A percentile compares a stretch with the other conserved stretches of the same genome.
phyloP scores from a whole-genome alignment of 1,284 basidiomycete species.

The Polyporus tsugae region DNA sequence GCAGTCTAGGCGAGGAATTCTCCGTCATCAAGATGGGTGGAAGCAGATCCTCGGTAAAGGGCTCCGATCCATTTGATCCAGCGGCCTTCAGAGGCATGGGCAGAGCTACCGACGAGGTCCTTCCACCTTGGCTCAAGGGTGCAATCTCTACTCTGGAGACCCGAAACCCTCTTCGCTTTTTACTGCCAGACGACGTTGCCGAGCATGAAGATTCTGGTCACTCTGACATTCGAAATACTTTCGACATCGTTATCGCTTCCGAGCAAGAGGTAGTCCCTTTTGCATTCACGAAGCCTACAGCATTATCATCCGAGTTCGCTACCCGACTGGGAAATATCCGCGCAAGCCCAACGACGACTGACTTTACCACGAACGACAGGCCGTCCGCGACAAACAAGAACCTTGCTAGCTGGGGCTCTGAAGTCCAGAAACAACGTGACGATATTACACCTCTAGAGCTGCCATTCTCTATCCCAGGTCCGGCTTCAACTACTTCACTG shows the following conservation, averaged over 20 bases:
- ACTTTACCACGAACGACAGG: not conserved
- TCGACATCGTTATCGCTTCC: constrained; percentile 1
- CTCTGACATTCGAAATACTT: constrained; percentile 7
- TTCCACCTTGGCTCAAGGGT: constrained; percentile 57
- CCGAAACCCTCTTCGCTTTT: constrained; percentile 53
- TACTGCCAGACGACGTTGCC: constrained; percentile 40
- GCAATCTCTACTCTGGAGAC: constrained; percentile 52
- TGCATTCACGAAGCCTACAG: not conserved
- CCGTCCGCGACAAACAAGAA: not conserved
- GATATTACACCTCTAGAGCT: not conserved
- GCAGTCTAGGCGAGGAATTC: constrained; percentile 49
- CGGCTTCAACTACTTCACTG: not conserved
- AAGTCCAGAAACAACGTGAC: not conserved
- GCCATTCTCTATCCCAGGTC: constrained; percentile 16
- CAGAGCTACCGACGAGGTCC: constrained; percentile 2
- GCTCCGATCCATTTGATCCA: constrained; percentile 17
- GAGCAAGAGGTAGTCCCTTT: constrained; percentile 15
- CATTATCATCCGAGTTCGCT: not conserved
- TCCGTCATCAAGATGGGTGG: constrained; percentile 52
- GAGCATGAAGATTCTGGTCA: constrained; percentile 11
- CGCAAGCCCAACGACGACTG: not conserved
- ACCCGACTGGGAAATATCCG: no score
- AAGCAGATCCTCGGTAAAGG: constrained; percentile 13
- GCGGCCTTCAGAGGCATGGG: constrained; percentile 9
- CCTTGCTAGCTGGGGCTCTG: not conserved